Percentiles rank a stretch among this genome's conserved stretches.
phyloP scores from a whole-genome alignment of 2,329 filamentous ascomycete species.

The Ophiostoma piceae region DNA sequence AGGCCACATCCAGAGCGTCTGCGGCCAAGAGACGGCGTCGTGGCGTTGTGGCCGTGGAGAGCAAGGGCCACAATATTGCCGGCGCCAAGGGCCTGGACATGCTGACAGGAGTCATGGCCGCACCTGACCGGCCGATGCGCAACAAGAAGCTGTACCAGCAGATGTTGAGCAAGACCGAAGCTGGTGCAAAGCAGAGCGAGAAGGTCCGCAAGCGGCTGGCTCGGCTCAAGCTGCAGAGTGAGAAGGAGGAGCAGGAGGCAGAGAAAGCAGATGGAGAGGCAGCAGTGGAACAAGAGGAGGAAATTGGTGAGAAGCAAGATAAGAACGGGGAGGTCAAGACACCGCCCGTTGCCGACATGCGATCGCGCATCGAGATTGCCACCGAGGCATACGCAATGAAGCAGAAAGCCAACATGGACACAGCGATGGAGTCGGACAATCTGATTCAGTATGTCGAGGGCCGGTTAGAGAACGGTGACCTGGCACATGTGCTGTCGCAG shows the following conservation, averaged over 20 bases:
- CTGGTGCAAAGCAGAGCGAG: conserved; percentile 39
- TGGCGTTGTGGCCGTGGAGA: conserved; percentile 86
- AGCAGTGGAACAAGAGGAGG: not conserved
- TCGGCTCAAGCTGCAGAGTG: conserved; percentile 29
- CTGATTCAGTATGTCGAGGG: conserved; percentile 74
- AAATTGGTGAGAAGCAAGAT: not conserved
- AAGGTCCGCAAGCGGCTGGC: conserved; percentile 37
- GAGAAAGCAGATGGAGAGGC: not conserved
- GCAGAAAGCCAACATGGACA: conserved; percentile 35
- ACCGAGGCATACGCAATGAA: conserved; percentile 18
- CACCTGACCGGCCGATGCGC: conserved; percentile 66
- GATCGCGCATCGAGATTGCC: conserved; percentile 22
- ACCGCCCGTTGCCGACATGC: conserved; percentile 22
- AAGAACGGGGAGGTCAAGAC: not conserved
- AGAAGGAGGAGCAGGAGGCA: not conserved
- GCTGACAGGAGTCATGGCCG: conserved; percentile 63
- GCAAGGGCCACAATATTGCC: conserved; percentile 76
- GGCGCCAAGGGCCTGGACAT: conserved; percentile 81
- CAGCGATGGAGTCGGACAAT: conserved; percentile 55
- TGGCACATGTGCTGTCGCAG: conserved; percentile 60
- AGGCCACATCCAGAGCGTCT: conserved; percentile 43
- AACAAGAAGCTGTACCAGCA: conserved; percentile 76
- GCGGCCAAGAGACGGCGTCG: conserved; percentile 61
- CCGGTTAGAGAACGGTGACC: conserved; percentile 65
- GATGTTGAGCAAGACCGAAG: conserved; percentile 41